Percentiles rank a stretch among this genome's conserved stretches.
Conservation (phyloP, 2,329 filamentous ascomycete genomes). For the Thelonectria olida region DNA sequence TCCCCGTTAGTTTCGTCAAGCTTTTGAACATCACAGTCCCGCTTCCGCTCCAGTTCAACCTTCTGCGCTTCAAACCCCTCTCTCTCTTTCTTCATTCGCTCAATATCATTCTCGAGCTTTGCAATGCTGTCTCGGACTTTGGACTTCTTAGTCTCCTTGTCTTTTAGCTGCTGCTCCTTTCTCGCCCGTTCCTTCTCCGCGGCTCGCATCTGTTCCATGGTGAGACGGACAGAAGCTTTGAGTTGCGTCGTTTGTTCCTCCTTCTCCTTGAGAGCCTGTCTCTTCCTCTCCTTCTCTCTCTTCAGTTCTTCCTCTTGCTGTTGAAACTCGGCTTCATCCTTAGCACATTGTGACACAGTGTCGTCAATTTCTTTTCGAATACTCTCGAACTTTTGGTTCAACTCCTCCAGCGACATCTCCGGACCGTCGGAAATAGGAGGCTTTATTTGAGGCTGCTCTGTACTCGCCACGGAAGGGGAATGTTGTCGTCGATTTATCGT, state of each 20-base stretch:
- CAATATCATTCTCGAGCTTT: conserved; percentile 72
- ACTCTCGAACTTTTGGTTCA: conserved; percentile 83
- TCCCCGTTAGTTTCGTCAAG: conserved; percentile 65
- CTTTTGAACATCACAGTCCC: conserved; percentile 60
- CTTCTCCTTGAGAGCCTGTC: conserved; percentile 83
- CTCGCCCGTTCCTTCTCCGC: conserved; percentile 82
- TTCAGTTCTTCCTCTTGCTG: conserved; percentile 73
- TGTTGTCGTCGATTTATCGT: conserved; percentile 78
- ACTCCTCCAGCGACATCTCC: conserved; percentile 75
- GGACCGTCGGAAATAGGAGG: conserved; percentile 60
- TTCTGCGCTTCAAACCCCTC: conserved; percentile 64
- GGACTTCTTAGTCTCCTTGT: conserved; percentile 73
- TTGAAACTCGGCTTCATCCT: conserved; percentile 77
- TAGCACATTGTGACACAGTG: conserved; percentile 73
- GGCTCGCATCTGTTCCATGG: conserved; percentile 83
- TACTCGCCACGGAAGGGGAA: conserved; percentile 74
- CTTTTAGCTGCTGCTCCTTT: conserved; percentile 76
- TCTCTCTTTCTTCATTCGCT: conserved; percentile 66
- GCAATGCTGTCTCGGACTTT: conserved; percentile 76
- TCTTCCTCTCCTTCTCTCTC: conserved; percentile 82
- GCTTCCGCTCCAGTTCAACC: conserved; percentile 58
- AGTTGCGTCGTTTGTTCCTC: conserved; percentile 89
- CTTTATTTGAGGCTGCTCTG: conserved; percentile 59
- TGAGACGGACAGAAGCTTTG: conserved; percentile 79
- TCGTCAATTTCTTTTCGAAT: conserved; percentile 88